Conservation (phyloP, 345 rosid genomes). For the Carallia brachiata region DNA sequence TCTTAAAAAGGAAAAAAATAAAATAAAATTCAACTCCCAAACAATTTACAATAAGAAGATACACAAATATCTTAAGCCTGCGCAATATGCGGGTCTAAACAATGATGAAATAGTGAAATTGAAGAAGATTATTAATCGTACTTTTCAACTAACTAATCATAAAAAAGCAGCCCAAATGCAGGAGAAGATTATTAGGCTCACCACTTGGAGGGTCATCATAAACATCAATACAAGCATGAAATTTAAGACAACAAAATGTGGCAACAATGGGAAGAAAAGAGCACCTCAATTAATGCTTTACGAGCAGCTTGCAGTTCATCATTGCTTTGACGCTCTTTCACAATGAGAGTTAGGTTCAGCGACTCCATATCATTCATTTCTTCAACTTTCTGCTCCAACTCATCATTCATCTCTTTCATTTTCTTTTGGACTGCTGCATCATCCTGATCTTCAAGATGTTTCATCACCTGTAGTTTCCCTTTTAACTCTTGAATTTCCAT, state of each 20-base stretch:
- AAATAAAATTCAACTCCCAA: too few species aligned
- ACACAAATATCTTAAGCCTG: too few species aligned
- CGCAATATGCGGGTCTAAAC: too few species aligned
- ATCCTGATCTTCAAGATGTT: conserved; percentile 73
- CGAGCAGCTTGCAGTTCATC: conserved; percentile 55
- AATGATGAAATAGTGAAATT: too few species aligned
- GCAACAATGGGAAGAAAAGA: neutral
- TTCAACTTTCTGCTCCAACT: conserved; percentile 51
- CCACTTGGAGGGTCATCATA: too few species aligned
- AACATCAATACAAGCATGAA: too few species aligned
- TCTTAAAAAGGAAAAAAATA: too few species aligned
- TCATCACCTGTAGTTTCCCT: conserved; percentile 77
- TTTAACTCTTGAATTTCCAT: conserved; percentile 84
- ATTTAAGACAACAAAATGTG: neutral
- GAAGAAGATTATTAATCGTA: too few species aligned
- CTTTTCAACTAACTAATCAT: too few species aligned
- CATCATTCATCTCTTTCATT: conserved; percentile 70
- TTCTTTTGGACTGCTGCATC: conserved; percentile 59
- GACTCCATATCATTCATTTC: conserved; percentile 36
- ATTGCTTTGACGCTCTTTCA: conserved; percentile 56
- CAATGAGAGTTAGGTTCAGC: conserved; percentile 36
- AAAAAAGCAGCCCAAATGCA: too few species aligned
- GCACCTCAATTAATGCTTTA: conserved; percentile 41
- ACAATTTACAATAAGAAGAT: too few species aligned
- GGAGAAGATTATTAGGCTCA: too few species aligned